phyloP scores from a whole-genome alignment of 768 basidiomycete genomes.

The Cubamyces lactineus region DNA sequence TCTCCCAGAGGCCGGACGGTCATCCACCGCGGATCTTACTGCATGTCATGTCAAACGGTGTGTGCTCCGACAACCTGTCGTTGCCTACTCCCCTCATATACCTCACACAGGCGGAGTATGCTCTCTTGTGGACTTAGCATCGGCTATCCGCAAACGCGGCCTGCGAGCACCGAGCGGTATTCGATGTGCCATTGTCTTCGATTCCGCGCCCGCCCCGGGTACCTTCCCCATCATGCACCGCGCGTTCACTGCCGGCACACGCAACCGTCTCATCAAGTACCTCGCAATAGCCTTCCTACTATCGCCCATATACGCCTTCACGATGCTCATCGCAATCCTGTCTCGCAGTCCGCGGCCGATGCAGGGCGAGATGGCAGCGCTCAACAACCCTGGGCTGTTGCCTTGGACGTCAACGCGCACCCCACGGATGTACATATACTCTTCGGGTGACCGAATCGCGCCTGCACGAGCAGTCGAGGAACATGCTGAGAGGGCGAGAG shows the following conservation, averaged over 20 bases:
- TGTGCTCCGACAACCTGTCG: background rate
- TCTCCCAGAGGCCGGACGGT: background rate
- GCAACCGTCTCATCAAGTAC: slow-evolving; percentile 6
- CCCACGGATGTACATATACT: slow-evolving; percentile 42
- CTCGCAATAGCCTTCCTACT: slow-evolving; percentile 1
- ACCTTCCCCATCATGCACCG: slow-evolving; percentile 2
- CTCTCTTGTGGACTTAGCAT: slow-evolving; percentile 1
- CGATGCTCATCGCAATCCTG: background rate
- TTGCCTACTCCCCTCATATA: background rate
- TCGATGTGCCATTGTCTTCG: slow-evolving; percentile 24
- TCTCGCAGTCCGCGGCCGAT: slow-evolving; percentile 5
- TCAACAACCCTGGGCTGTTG: slow-evolving; percentile 32
- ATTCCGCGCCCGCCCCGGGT: slow-evolving; percentile 22
- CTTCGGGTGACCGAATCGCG: slow-evolving; percentile 36
- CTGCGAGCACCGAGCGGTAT: background rate
- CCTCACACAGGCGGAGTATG: background rate
- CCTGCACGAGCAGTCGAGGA: slow-evolving; percentile 33
- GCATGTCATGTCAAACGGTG: slow-evolving; percentile 11
- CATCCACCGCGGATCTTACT: slow-evolving; percentile 2
- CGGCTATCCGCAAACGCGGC: background rate
- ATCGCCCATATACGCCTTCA: background rate
- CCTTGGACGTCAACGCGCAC: slow-evolving; percentile 38
- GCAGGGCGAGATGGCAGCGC: background rate
- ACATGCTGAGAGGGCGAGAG: slow-evolving; percentile 32
- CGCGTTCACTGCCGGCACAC: slow-evolving; percentile 23